Base-by-base conservation (phyloP, 2,329 filamentous ascomycete species). In the Pseudogymnoascus sp. region DNA sequence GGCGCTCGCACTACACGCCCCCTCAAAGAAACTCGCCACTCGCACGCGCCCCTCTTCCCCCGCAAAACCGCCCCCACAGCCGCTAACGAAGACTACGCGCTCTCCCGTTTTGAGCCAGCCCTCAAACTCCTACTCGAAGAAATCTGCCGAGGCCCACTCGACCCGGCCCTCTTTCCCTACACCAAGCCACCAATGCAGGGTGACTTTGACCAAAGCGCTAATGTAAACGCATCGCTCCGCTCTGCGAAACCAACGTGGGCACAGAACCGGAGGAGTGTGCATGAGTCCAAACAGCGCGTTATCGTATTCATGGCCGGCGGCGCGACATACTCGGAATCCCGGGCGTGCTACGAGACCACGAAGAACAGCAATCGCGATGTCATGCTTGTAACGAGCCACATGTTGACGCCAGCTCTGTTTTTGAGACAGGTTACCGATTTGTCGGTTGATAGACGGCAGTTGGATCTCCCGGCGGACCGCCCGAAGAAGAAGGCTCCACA, bases 221-320 rank as follows among this genome's bases (percentile, higher is more conserved):
- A 77, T 36, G 75, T 78, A 1, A 80, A 89, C 66, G 85, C 89
- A 11, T 97, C 93, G 12, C 81, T 99, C 22, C 88, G 94, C 62
- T 90, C 90, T 8, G 92, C 92, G 14, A 95, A 96, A 70, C 94
- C 93, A 1, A 96, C 92, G 41, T 99, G 94, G 94, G 94, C 94
- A 1, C 90, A 90, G 60, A 87, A 89, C 8, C 86, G 91, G 43
- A 82, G 88, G 50, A 83, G 86, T 28, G 86, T 78, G 63, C 84
- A 80, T 63, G 93, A 97, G 72, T 95, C 92, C 66, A 85, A 88
- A 60, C 94, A 99, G 73, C 86, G 94, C 59, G 82, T 97, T 60
- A 89, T 99, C 63, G 87, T 97, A 14, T 97, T 96, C 72, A 88
- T 97, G 82, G 94, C 93, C 1, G 94, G 94, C 57, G 94, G 94